Base-by-base conservation (phyloP, 371 early-diverging fungal genomes). In the Rhizopus arrhizus region DNA sequence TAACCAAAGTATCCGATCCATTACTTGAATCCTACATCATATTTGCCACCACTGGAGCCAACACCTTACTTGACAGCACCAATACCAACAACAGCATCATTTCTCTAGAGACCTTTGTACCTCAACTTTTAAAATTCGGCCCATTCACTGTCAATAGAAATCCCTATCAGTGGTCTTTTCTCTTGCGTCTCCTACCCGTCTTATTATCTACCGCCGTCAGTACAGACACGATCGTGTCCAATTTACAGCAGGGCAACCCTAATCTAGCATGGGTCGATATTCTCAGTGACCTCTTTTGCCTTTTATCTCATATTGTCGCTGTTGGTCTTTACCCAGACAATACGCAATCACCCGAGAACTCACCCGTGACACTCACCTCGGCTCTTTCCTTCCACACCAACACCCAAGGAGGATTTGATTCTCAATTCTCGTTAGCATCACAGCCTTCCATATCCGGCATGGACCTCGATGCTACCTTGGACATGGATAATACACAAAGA, bases 391-490 rank as follows among this genome's bases (percentile, higher is more conserved):
- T 68, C 38, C 61, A 58, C 22, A 22, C 22, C 5, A 68, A 68
- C 42, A 74, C 58, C 22, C 65, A 64, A 35, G 53, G 45, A 35
- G 41, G 52, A 33, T 53, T 65, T 33, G 63, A 69, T 51, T 63
- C 68, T 4, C 68, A 68, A 33, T 45, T 68, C 10, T 67, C 65
- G 4, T 53, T 61, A 5, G 42, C 61, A 12, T 75, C 76, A 40
- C 76, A 75, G 36, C 43, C 53, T 28, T 66, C 66, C 0, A 47
- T 54, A 13, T 22, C 46, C 8, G 49, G 46, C 3, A 73, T 64
- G 47, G 77, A 80, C 40, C 68, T 66, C 10, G 80, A 77, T 32
- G 75, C 77, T 8, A 77, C 75, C 0, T 34, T 73, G 3, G 77
- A 80, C 46, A 47, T 74, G 32, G 80, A 74, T 52, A 64, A 47